Base-by-base conservation (phyloP, 805 yeast species). In the Pichia ethanolica region DNA sequence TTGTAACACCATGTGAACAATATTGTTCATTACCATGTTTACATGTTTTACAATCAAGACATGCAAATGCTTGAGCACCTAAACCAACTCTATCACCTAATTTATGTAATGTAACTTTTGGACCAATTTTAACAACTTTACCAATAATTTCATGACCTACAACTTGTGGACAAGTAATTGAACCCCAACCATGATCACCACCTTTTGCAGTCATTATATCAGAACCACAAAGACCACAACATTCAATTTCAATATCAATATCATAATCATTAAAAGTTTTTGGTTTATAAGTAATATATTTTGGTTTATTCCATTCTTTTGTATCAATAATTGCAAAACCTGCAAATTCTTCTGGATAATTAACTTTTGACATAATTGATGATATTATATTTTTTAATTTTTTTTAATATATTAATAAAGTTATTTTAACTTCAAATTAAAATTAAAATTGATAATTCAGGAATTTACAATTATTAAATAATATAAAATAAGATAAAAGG, bases 171-270 rank as follows among this genome's bases (percentile, higher is more conserved):
- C 62, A 53, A 25, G 64, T 60, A 56, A 57, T 57, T 37, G 64
- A 56, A 45, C 70, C 73, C 85, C 85, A 80, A 44, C 70, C 72
- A 47, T 50, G 53, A 27, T 70, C 68, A 47, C 68, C 70, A 53
- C 78, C 82, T 48, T 66, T 64, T 40, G 78, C 71, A 30, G 77
- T 71, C 65, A 75, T 75, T 41, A 77, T 60, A 58, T 83, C 88
- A 34, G 81, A 73, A 20, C 87, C 89, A 68, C 89, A 83, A 10
- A 83, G 70, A 58, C 86, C 86, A 65, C 85, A 80, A 51, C 78
- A 74, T 55, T 77, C 80, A 45, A 77, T 74, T 61, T 79, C 78
- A 41, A 81, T 70, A 53, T 78, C 83, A 39, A 81, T 71, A 56
- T 81, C 86, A 26, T 64, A 48, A 55, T 57, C 62, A 14, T 63